These are phyloP conservation scores for Aspergillus ustus DNA, from an alignment of 2,329 filamentous ascomycete species.

Conservation along the genomic window DNA sequence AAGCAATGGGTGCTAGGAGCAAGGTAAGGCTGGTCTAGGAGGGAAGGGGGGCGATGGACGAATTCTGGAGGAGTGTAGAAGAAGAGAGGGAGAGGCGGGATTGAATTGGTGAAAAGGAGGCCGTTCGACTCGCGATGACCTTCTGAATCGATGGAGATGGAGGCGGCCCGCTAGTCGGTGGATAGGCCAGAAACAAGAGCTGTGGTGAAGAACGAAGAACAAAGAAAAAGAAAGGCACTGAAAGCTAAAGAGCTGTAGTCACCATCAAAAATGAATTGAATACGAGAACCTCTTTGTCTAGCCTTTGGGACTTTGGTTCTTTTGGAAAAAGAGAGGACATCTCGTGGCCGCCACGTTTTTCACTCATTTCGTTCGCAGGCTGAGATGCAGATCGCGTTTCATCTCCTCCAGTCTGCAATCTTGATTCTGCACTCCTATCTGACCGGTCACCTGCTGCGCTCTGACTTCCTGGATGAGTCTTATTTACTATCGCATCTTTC, in stretches of 20 bases:
- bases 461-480: neutral
- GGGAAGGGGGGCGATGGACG: neutral
- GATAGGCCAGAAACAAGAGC: constrained; percentile 1
- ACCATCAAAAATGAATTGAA: neutral
- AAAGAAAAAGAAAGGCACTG: constrained; percentile 1
- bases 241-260: neutral
- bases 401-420: neutral
- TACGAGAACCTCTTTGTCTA: neutral
- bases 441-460: constrained; percentile 4
- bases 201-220: neutral
- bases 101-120: constrained; percentile 11
- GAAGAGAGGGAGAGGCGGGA: neutral
- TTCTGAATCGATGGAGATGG: constrained; percentile 6
- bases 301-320: constrained; percentile 3
- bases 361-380: constrained; percentile 5
- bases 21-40: neutral
- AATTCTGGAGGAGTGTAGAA: constrained; percentile 1
- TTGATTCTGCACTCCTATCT: neutral
- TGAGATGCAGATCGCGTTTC: constrained; percentile 19
- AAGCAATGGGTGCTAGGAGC: constrained; percentile 11
- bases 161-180: constrained; percentile 16
- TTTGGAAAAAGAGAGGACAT: constrained; percentile 10
- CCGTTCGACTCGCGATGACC: constrained; percentile 1
- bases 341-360: constrained; percentile 43
- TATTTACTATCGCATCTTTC: neutral